Base-by-base conservation (phyloP, 495 filamentous ascomycete genomes). In the Cercophora newfieldiana region DNA sequence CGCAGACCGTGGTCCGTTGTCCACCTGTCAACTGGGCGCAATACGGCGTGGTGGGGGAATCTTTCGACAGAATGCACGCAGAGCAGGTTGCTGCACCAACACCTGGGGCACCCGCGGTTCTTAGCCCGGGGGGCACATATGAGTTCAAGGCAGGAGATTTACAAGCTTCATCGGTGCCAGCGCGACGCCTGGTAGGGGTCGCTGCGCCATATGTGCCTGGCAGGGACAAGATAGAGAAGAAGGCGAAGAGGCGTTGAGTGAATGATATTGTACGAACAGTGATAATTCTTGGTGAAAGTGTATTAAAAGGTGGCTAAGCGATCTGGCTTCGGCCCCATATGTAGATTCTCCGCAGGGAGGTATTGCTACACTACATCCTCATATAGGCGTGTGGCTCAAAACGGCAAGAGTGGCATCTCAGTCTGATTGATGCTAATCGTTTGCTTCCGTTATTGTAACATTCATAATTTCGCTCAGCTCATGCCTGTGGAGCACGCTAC, bases 1-100 rank as follows among this genome's bases (percentile, higher is more conserved):
- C 90, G n/a, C 93, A 97, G 78, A 92, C 88, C 68, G 79, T 97
- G 2, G 86, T 95, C 8, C 89, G 93, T 33, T 90, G 87, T 80
- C 93, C 93, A 25, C 88, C 91, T 1, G 86, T 97, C 65, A 96
- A 96, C 79, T 97, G 93, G 93, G 86, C 86, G 6, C 92, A 96
- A 73, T 97, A 97, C 74, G 89, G 89, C 64, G 81, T 96, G 19
- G 87, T 93, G 0, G 93, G 92, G 26, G 89, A 90, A 63, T 82
- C 89, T 12, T 78, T 97, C 51, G 91, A 96, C 73, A 89, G 88
- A 75, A 81, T 96, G 68, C 93, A 97, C 78, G 83, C 86, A 62
- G 90, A 95, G 76, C 91, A 96, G 76, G 69, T 85, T 29, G 76
- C 77, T 57, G 81, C 90, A 47, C 93, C 93, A 0, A 79, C 76